A percentile compares a stretch with the other conserved stretches of the same genome.
These are phyloP conservation scores for Cladosporium sphaerospermum DNA, from an alignment of 2,329 filamentous ascomycete genomes.

Conservation along the genomic window DNA sequence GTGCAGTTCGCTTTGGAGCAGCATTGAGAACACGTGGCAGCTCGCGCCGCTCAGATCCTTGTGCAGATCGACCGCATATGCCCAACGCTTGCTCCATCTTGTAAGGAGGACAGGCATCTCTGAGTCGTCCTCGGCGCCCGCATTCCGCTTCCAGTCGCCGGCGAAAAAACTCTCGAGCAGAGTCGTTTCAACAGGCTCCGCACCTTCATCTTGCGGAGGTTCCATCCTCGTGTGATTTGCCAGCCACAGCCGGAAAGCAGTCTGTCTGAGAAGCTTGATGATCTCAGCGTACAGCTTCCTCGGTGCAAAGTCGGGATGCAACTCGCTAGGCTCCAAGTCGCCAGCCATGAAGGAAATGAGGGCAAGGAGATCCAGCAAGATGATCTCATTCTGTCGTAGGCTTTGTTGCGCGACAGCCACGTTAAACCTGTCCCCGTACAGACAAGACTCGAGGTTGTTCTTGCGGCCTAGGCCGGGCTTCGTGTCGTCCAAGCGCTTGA, in stretches of 20 bases:
- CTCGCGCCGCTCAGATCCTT: constrained; percentile 35
- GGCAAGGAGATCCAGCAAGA: constrained; percentile 76
- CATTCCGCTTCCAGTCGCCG: constrained; percentile 30
- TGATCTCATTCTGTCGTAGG: constrained; percentile 62
- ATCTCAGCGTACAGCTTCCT: constrained; percentile 61
- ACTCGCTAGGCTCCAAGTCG: constrained; percentile 68
- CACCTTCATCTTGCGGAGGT: constrained; percentile 31
- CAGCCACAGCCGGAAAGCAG: constrained; percentile 69
- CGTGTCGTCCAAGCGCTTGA: constrained; percentile 46
- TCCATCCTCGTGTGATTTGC: constrained; percentile 40
- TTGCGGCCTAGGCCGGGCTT: constrained; percentile 36
- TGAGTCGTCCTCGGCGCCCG: constrained; percentile 17
- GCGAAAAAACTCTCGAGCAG: constrained; percentile 36
- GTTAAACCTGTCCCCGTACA: constrained; percentile 69
- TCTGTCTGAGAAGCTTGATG: constrained; percentile 62
- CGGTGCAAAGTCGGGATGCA: constrained; percentile 59
- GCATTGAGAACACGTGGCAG: constrained; percentile 36
- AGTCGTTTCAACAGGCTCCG: constrained; percentile 19
- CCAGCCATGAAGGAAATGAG: constrained; percentile 81
- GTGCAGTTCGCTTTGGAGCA: constrained; percentile 39
- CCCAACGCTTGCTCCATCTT: constrained; percentile 43
- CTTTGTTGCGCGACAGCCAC: constrained; percentile 75
- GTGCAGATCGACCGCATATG: constrained; percentile 33
- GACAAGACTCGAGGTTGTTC: constrained; percentile 40
- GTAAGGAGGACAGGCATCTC: constrained; percentile 33